Percentiles rank a stretch among this genome's conserved stretches.
These are phyloP conservation scores for Cicer bijugum DNA, from an alignment of 306 rosid species.

Conservation along the genomic window DNA sequence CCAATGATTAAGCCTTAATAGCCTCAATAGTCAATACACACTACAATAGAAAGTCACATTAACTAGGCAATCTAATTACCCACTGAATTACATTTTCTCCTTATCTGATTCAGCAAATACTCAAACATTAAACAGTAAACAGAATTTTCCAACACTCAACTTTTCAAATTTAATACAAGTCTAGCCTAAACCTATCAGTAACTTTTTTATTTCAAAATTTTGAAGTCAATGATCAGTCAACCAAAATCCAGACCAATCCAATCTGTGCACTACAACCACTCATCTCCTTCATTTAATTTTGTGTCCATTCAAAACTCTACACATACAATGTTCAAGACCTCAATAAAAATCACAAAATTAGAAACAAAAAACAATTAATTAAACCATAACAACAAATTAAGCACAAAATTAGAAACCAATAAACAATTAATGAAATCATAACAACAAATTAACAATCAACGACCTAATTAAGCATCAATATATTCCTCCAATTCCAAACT, in stretches of 20 bases:
- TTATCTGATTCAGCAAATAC: constrained; percentile 17
- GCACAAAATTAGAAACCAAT: neutral
- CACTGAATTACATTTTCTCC: constrained; percentile 16
- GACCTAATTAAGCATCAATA: constrained; percentile 20
- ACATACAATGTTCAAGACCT: neutral
- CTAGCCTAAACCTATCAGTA: constrained; percentile 30
- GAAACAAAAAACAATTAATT: neutral
- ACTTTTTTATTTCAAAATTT: constrained; percentile 7
- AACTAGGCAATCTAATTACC: constrained; percentile 4
- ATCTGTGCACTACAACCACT: neutral
- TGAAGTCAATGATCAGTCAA: constrained; percentile 16
- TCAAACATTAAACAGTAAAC: constrained; percentile 5
- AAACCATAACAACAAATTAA: constrained; percentile 8
- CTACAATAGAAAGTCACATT: constrained; percentile 21
- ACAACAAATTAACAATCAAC: constrained; percentile 19
- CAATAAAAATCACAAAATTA: neutral
- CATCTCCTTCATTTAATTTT: neutral
- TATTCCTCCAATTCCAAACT: constrained; percentile 32
- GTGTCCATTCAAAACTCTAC: neutral
- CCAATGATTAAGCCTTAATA: constrained; percentile 8
- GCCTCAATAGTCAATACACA: constrained; percentile 7
- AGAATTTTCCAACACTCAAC: constrained; percentile 19
- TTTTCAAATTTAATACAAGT: constrained; percentile 21
- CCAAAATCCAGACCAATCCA: constrained; percentile 33
- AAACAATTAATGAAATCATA: neutral